Percentiles rank a stretch among this genome's conserved stretches.
phyloP scores from a whole-genome alignment of 148 eudicot species.

The Chenopodium suecicum region DNA sequence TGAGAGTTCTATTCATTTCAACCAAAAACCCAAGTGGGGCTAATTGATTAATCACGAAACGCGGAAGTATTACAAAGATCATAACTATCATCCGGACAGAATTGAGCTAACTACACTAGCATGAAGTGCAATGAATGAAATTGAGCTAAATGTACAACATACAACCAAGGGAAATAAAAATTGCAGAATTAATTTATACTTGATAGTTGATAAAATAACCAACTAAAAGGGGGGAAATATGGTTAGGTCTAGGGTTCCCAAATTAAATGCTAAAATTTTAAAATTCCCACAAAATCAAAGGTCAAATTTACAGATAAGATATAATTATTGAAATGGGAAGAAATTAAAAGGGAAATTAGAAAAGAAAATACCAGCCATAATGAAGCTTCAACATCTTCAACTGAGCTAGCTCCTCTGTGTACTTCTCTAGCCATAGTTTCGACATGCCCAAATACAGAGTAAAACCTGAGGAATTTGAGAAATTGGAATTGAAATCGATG shows the following conservation, averaged over 20 bases:
- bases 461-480: slow-evolving; percentile 40
- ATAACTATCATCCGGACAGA: neutral
- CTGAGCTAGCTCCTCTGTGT: slow-evolving; percentile 63
- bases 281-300: neutral
- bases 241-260: neutral
- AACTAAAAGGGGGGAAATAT: no score
- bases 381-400: slow-evolving; percentile 72
- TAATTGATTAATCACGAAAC: neutral
- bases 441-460: slow-evolving; percentile 67
- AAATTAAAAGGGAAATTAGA: neutral
- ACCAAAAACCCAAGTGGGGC: neutral
- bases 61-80: neutral
- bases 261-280: neutral
- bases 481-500: neutral
- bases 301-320: neutral
- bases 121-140: neutral
- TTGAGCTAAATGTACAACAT: neutral
- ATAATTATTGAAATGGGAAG: neutral
- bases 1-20: neutral
- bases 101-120: neutral
- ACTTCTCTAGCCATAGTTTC: slow-evolving; percentile 69
- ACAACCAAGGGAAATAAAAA: neutral
- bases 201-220: no score
- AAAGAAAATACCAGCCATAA: slow-evolving; percentile 57
- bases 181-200: neutral